phyloP scores from a whole-genome alignment of 805 yeast genomes.

The Yarrowia divulgata region DNA sequence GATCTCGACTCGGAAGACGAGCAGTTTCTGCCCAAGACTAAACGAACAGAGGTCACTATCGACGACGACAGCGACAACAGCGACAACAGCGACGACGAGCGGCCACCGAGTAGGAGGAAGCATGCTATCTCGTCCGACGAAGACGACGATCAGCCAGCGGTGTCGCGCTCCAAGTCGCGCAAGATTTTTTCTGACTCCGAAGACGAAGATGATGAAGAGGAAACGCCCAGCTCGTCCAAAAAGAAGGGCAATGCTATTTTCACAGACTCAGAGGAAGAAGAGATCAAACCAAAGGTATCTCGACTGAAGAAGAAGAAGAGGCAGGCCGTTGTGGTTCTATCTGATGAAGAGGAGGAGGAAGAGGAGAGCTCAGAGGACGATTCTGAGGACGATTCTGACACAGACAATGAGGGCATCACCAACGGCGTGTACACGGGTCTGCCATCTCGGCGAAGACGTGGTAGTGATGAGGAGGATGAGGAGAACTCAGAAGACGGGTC shows the following conservation, averaged over 20 bases:
- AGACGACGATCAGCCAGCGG: background rate
- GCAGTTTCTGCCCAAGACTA: conserved; percentile 11
- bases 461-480: background rate
- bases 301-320: conserved; percentile 11
- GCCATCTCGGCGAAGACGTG: conserved; percentile 4
- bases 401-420: conserved; percentile 13
- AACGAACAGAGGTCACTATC: background rate
- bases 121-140: background rate
- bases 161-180: conserved; percentile 5
- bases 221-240: background rate
- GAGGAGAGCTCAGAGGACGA: conserved; percentile 3
- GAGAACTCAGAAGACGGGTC: background rate
- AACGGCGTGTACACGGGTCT: conserved; percentile 15
- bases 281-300: background rate
- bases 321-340: background rate
- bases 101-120: background rate
- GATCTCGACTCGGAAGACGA: conserved; percentile 29
- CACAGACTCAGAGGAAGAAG: background rate
- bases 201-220: background rate
- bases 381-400: background rate
- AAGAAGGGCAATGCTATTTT: background rate
- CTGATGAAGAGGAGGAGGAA: conserved; percentile 1
- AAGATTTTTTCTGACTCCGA: conserved; percentile 11
- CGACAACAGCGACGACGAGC: background rate
- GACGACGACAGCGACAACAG: conserved; percentile 14